Base-by-base conservation (phyloP, 164 flowering plant genomes). In the Dillenia turbinata region DNA sequence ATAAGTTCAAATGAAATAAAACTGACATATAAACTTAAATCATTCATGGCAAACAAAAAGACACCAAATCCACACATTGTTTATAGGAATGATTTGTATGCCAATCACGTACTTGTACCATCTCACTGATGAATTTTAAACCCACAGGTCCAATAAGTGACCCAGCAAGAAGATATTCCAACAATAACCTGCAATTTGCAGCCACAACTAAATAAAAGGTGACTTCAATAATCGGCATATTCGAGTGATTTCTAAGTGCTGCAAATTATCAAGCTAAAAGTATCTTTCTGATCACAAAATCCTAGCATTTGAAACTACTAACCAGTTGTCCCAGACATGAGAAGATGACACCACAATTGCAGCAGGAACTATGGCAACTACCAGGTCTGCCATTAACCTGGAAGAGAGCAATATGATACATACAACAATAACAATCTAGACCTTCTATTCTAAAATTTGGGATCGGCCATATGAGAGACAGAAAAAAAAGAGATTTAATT, bases 281-380 rank as follows among this genome's bases (percentile, higher is more conserved):
- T 3, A 49, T 50, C 48, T 24, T 62, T 48, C 17, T 9, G 56
- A 44, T 44, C 52, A 56, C 43, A 64, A 61, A 61, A 26, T 9
- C 49, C 17, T 51, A 53, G 58, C 13, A 48, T 45, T 15, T 33
- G 43, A 33, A 45, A 12, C 53, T 69, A 85, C 96, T 65, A 57
- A 94, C 98, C 80, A 97, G 97, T 72, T 94, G 98, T 47, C 98
- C 98, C 67, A 94, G 66, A 74, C 90, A 86, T 50, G 98, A 89
- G 76, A 84, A 91, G 65, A 83, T 59, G 51, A 94, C 91, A 71
- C 98, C 98, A 72, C 98, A 69, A 89, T 82, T 61, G 98, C 84
- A 57, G 98, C 97, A 79, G 95, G 89, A 73, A 94, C 98, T 64
- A 91, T 91, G 66, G 86, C 78, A 63, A 94, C 92, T 67, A 94